Conservation (phyloP, 495 filamentous ascomycete genomes). For the Durotheca rogersii region DNA sequence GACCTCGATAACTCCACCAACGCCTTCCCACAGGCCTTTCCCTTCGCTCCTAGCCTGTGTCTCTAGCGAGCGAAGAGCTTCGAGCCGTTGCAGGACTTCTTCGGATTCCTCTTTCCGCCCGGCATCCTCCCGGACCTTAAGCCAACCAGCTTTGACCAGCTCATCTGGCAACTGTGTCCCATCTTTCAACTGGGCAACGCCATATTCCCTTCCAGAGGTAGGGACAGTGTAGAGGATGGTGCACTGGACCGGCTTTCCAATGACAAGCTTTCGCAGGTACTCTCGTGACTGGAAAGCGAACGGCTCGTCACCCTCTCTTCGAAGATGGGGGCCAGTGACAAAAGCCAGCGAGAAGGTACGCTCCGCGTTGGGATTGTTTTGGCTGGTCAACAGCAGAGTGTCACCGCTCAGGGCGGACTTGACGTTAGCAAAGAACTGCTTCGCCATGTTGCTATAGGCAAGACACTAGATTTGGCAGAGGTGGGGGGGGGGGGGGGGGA, state of each 20-base stretch:
- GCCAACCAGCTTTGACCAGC: slow-evolving; percentile 80
- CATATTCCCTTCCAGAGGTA: slow-evolving; percentile 84
- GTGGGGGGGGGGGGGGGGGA: neutral
- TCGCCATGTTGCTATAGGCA: slow-evolving; percentile 37
- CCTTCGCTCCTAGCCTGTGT: slow-evolving; percentile 71
- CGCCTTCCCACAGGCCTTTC: slow-evolving; percentile 74
- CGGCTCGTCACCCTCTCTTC: slow-evolving; percentile 87
- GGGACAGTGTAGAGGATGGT: slow-evolving; percentile 77
- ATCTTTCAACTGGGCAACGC: slow-evolving; percentile 68
- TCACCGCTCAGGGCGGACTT: slow-evolving; percentile 94
- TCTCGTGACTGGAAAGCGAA: slow-evolving; percentile 93
- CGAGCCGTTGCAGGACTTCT: slow-evolving; percentile 65
- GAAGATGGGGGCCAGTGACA: slow-evolving; percentile 81
- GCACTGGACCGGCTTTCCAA: slow-evolving; percentile 87
- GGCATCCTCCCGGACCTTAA: slow-evolving; percentile 88
- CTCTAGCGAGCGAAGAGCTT: slow-evolving; percentile 76
- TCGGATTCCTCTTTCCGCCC: slow-evolving; percentile 82
- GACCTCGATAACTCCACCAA: slow-evolving; percentile 64
- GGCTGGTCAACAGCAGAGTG: slow-evolving; percentile 74
- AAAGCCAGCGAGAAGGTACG: slow-evolving; percentile 85
- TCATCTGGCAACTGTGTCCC: slow-evolving; percentile 77
- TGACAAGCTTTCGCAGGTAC: slow-evolving; percentile 75
- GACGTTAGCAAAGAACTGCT: slow-evolving; percentile 68
- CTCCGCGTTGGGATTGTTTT: slow-evolving; percentile 74
- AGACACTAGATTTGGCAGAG: slow-evolving; percentile 2